phyloP scores from a whole-genome alignment of 2,329 filamentous ascomycete species.

The Emmonsia crescens region DNA sequence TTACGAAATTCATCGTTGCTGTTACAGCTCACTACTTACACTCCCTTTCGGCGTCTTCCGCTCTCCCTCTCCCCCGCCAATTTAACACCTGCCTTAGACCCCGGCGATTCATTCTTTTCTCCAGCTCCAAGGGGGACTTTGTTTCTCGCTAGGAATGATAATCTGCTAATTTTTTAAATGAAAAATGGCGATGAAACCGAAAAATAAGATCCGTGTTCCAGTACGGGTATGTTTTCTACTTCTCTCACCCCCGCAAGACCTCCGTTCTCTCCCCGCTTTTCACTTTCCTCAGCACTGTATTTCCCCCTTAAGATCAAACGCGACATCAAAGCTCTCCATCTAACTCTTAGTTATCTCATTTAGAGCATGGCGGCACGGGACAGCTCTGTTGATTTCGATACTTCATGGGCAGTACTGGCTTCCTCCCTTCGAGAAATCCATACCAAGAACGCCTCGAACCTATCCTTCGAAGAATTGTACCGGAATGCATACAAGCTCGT shows the following conservation, averaged over 20 bases:
- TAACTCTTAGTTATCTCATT: not conserved
- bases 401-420: constrained; percentile 66
- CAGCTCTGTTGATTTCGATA: constrained; percentile 69
- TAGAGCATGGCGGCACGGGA: constrained; percentile 45
- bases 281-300: not conserved
- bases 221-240: constrained; percentile 46
- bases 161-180: not conserved
- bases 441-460: constrained; percentile 73
- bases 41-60: not conserved
- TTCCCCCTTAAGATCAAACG: not conserved
- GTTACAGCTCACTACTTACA: not conserved
- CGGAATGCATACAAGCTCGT: constrained; percentile 91
- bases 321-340: not conserved
- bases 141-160: not conserved
- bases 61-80: not conserved
- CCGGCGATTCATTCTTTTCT: not conserved
- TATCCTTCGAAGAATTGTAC: constrained; percentile 95
- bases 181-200: constrained; percentile 39
- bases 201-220: constrained; percentile 56
- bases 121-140: not conserved
- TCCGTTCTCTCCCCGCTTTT: not conserved
- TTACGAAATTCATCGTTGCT: not conserved
- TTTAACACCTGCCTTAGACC: not conserved
- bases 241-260: constrained; percentile 7
- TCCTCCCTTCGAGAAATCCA: constrained; percentile 79